Evolutionary conservation across 306 rosid genomes (phyloP), one percentile per base, ranked within the genome.

Genomic region (Corylus americana): DNA sequence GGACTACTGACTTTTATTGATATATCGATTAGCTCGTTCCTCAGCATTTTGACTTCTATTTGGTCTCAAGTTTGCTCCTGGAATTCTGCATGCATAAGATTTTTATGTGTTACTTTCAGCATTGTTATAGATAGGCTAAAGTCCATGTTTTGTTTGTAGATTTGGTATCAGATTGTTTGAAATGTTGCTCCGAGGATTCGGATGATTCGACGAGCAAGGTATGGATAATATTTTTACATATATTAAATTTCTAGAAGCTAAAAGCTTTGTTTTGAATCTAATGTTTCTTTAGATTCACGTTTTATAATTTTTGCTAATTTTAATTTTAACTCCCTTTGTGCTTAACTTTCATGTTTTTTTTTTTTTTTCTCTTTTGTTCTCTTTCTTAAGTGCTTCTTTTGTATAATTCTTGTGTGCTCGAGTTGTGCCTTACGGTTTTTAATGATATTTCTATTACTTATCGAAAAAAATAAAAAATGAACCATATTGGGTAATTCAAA

Each of bases 121-220:
- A 25, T 54, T 14, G 27, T 45, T 8, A 25, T 17, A 62, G 25
- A 39, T 75, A 13, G 51, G 68, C 64, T 81, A 63, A 82, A 61
- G 45, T 73, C 57, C 13, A 22, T 37, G 10, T 78, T 76, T 86
- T 75, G 64, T 74, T 76, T 85, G 87, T 91, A 94, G 98, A 91
- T 53, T 75, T 92, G 90, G 91, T 92, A 70, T 85, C 95, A 14
- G 92, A 87, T 49, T 92, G 98, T 85, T 70, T 85, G 57, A 91
- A 91, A 83, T 95, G 98, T 79, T 95, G 98, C 80, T 62, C 95
- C 0, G 91, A 91, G 79, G 98, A 95, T 79, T 95, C 96, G 68
- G 68, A 90, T 80, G 98, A 95, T 80, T 92, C 93, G 74, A 77
- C 80, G 54, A 87, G 88, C 73, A 95, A 91, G 98, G 98, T 94